phyloP scores from a whole-genome alignment of 768 basidiomycete genomes.

The Pisolithus microcarpus region DNA sequence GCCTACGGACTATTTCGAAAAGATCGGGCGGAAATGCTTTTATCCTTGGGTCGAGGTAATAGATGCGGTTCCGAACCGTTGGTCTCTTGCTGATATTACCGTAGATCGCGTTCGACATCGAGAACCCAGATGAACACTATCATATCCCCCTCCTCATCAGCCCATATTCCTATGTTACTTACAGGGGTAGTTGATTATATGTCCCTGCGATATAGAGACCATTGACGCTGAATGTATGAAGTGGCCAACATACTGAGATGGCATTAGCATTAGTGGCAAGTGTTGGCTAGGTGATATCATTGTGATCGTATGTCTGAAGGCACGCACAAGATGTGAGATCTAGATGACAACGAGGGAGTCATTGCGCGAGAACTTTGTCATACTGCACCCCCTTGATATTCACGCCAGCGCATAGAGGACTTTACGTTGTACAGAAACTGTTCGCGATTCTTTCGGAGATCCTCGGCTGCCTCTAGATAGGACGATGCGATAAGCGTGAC shows the following conservation, averaged over 20 bases:
- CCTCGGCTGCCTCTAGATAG: conserved; percentile 83
- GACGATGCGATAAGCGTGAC: conserved; percentile 6
- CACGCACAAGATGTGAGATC: conserved; percentile 1
- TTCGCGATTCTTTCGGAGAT: conserved; percentile 83
- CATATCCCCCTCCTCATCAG: conserved; percentile 90
- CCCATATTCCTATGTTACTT: conserved; percentile 88
- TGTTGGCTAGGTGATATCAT: background rate
- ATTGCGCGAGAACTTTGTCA: conserved; percentile 59
- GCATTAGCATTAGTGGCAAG: conserved; percentile 3
- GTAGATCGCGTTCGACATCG: conserved; percentile 74
- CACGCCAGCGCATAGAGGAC: conserved; percentile 76
- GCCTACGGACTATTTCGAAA: conserved; percentile 75
- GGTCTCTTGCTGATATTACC: conserved; percentile 6
- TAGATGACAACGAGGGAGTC: conserved; percentile 12
- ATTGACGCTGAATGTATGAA: background rate
- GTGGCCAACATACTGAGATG: conserved; percentile 3
- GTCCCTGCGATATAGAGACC: background rate
- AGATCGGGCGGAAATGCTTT: conserved; percentile 57
- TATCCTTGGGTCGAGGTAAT: conserved; percentile 88
- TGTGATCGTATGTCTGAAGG: background rate
- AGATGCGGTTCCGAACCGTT: background rate
- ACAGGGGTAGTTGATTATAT: conserved; percentile 66
- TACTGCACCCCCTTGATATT: conserved; percentile 73
- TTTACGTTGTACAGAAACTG: conserved; percentile 82
- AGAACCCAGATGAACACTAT: conserved; percentile 72